phyloP scores from a whole-genome alignment of 768 basidiomycete genomes.

The Multifurca ochricompacta region DNA sequence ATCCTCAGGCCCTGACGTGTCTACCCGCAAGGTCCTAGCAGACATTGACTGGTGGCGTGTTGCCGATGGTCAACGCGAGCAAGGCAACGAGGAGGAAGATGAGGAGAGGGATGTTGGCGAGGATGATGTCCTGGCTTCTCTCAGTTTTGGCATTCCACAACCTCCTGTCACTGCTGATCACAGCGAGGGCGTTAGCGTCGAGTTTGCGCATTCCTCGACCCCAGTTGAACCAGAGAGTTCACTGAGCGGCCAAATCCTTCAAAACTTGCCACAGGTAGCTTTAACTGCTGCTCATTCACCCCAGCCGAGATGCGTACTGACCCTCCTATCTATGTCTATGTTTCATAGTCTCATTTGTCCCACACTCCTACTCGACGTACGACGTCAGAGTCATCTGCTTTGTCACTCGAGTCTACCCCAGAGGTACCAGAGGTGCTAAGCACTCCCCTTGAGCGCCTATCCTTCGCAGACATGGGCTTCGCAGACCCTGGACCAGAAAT shows the following conservation, averaged over 20 bases:
- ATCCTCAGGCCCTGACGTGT: slow-evolving; percentile 59
- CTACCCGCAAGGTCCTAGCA: slow-evolving; percentile 62
- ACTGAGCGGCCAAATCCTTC: slow-evolving; percentile 26
- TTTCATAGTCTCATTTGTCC: slow-evolving; percentile 15
- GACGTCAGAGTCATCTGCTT: slow-evolving; percentile 16
- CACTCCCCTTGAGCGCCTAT: slow-evolving; percentile 18
- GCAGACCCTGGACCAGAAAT: slow-evolving; percentile 16
- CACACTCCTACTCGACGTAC: slow-evolving; percentile 28
- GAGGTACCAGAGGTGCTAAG: slow-evolving; percentile 13
- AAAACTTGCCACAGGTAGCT: slow-evolving; percentile 23
- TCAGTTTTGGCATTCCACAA: neutral
- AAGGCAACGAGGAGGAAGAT: slow-evolving; percentile 35
- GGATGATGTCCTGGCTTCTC: neutral
- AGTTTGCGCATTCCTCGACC: slow-evolving; percentile 36
- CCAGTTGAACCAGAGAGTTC: slow-evolving; percentile 27
- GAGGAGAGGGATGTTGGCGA: slow-evolving; percentile 24
- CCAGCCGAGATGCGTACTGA: too few relatives aligned
- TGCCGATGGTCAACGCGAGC: slow-evolving; percentile 58
- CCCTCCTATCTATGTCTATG: too few relatives aligned
- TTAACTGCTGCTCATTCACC: neutral
- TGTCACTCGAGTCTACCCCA: slow-evolving; percentile 20
- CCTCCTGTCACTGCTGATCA: slow-evolving; percentile 25
- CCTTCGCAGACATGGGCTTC: slow-evolving; percentile 19
- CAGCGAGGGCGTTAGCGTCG: slow-evolving; percentile 28
- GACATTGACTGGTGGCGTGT: slow-evolving; percentile 89